Evolutionary conservation across 352 stramenopile genomes (phyloP).

Genomic region (Phytopythium sindhum): DNA sequence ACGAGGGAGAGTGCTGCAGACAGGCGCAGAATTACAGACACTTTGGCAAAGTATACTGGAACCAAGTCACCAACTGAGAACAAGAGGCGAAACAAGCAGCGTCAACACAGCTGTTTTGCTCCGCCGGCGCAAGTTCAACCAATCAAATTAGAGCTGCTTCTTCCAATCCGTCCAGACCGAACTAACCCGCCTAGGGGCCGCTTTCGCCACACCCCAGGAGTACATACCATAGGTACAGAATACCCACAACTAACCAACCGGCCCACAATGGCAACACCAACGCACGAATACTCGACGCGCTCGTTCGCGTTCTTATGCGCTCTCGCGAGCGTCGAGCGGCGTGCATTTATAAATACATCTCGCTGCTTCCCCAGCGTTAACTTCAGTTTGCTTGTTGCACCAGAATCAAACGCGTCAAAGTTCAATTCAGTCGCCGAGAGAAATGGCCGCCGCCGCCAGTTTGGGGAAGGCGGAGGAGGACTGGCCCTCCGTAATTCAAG

Average conservation of each 20-base stretch:
- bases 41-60: neutral
- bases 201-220: no score
- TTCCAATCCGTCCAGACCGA: neutral
- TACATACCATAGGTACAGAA: neutral
- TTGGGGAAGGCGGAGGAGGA: neutral
- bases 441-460: neutral
- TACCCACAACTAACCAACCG: constrained; percentile 1
- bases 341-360: neutral
- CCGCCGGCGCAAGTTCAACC: constrained; percentile 6
- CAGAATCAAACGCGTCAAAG: neutral
- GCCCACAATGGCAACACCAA: neutral
- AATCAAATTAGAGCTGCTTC: constrained; percentile 3
- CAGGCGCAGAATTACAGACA: neutral
- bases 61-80: neutral
- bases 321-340: neutral
- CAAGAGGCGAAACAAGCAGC: neutral
- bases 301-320: neutral
- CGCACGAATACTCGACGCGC: neutral
- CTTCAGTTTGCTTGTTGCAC: constrained; percentile 7
- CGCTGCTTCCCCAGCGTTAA: neutral
- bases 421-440: constrained; percentile 6
- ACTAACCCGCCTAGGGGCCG: neutral
- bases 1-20: neutral
- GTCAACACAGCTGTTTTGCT: constrained; percentile 1
- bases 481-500: constrained; percentile 4